phyloP scores from a whole-genome alignment of 225 moss, liverwort and hornwort genomes.

The Climacium dendroides region DNA sequence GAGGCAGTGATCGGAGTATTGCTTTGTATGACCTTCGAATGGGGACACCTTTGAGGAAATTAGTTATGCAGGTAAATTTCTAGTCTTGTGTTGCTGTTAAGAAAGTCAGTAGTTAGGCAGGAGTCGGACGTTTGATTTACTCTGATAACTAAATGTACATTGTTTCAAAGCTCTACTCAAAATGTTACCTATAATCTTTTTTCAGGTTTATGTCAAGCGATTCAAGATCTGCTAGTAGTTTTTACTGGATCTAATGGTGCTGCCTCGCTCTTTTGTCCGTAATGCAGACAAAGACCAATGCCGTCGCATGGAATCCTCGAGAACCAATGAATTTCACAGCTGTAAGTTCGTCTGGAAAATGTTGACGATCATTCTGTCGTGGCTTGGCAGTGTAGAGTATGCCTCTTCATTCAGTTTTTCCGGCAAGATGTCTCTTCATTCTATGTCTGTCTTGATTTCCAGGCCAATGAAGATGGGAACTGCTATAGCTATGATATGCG shows the following conservation, averaged over 20 bases:
- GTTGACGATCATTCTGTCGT: background rate
- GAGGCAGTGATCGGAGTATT: constrained; percentile 83
- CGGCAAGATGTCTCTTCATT: background rate
- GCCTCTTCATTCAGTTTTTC: background rate
- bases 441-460: background rate
- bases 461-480: constrained; percentile 90
- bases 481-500: constrained; percentile 99
- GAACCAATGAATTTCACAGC: constrained; percentile 91
- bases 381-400: background rate
- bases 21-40: constrained; percentile 86
- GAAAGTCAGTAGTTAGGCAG: background rate
- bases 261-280: background rate
- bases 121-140: background rate
- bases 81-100: background rate
- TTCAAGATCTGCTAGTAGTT: background rate
- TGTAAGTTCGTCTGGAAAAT: constrained; percentile 26
- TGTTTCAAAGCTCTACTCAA: background rate
- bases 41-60: constrained; percentile 80
- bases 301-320: constrained; percentile 88
- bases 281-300: constrained; percentile 74
- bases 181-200: background rate
- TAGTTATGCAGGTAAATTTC: constrained; percentile 80
- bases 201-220: background rate
- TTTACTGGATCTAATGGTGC: background rate
- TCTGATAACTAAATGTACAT: background rate